Conservation (phyloP, 164 flowering plant genomes). For the Dillenia turbinata region DNA sequence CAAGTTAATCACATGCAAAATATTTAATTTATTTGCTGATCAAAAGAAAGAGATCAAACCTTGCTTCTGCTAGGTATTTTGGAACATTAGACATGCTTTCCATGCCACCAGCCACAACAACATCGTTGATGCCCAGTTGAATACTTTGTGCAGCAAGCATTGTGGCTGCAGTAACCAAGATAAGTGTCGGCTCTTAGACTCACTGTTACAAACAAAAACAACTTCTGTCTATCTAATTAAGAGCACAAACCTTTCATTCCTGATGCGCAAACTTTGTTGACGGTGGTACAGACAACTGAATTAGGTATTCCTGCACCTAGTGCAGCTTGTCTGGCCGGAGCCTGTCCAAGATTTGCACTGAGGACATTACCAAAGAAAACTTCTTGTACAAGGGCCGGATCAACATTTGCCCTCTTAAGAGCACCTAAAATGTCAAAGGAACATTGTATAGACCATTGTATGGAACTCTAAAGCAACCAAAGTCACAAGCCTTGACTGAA, state of each 20-base stretch:
- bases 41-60: constrained; percentile 21
- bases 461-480: background rate
- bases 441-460: too few species aligned
- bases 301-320: constrained; percentile 88
- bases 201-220: background rate
- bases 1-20: background rate
- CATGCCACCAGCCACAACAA: constrained; percentile 88
- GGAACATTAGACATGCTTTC: constrained; percentile 93
- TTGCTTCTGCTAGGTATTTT: constrained; percentile 59
- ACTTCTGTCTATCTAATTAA: background rate
- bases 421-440: constrained; percentile 45
- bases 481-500: background rate
- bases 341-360: constrained; percentile 95
- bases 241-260: constrained; percentile 75
- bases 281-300: constrained; percentile 80
- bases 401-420: constrained; percentile 75
- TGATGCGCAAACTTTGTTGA: constrained; percentile 91
- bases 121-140: constrained; percentile 62
- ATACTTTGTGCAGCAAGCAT: constrained; percentile 75
- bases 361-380: constrained; percentile 96
- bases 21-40: background rate
- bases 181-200: background rate
- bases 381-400: constrained; percentile 85
- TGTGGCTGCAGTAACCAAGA: constrained; percentile 38
- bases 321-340: constrained; percentile 98